A percentile compares a stretch with the other conserved stretches of the same genome.
Conservation (phyloP, 257 asterid genomes). For the Cordia subcordata region DNA sequence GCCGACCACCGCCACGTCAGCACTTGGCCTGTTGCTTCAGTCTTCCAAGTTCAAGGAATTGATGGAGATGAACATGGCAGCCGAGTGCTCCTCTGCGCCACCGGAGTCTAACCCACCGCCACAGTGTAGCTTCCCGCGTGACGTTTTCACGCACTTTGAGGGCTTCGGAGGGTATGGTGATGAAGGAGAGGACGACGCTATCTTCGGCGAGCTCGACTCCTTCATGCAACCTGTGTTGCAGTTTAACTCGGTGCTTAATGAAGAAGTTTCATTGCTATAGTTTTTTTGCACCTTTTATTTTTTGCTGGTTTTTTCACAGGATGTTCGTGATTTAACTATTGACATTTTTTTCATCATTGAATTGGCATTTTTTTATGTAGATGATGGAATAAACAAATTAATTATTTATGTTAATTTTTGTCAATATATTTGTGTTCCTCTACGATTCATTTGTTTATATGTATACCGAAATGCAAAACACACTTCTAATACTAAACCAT, state of each 20-base stretch:
- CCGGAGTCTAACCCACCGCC: constrained; percentile 25
- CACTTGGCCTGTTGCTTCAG: constrained; percentile 72
- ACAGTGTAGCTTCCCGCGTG: constrained; percentile 49
- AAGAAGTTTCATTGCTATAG: constrained; percentile 20
- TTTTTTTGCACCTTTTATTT: neutral
- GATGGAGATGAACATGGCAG: constrained; percentile 74
- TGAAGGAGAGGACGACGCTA: constrained; percentile 41
- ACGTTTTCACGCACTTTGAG: constrained; percentile 45
- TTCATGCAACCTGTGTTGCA: constrained; percentile 61
- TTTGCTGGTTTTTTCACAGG: too few relatives aligned
- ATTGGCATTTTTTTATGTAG: too few relatives aligned
- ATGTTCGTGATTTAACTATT: too few relatives aligned
- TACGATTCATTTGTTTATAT: too few relatives aligned
- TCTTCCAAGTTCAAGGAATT: constrained; percentile 77
- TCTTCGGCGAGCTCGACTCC: constrained; percentile 62
- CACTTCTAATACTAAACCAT: too few relatives aligned
- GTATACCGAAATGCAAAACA: too few relatives aligned
- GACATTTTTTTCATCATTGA: too few relatives aligned
- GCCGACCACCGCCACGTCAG: constrained; percentile 58
- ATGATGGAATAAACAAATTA: too few relatives aligned
- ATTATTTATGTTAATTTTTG: too few relatives aligned
- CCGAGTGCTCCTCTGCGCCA: constrained; percentile 36
- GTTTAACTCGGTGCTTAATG: constrained; percentile 39
- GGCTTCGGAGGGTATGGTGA: constrained; percentile 35
- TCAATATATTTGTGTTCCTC: too few relatives aligned